These are phyloP conservation scores for Lagenidium giganteum DNA, from an alignment of 352 stramenopile species.

Conservation along the genomic window DNA sequence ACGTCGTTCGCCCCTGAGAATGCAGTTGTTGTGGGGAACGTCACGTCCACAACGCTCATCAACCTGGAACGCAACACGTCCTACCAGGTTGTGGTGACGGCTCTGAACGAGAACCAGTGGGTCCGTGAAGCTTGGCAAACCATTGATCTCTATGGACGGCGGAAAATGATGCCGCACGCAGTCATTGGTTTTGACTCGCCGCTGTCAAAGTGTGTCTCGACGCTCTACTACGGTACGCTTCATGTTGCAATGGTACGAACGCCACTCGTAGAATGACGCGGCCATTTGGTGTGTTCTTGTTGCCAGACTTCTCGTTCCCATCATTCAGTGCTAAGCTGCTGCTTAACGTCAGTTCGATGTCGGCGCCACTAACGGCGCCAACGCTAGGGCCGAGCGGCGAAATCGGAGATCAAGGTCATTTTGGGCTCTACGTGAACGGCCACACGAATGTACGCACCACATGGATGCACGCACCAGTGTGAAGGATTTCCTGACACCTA, in stretches of 20 bases:
- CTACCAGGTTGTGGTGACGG: constrained; percentile 80
- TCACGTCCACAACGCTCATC: constrained; percentile 89
- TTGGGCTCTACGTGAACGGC: constrained; percentile 87
- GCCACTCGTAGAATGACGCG: not conserved
- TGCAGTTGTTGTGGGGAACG: constrained; percentile 72
- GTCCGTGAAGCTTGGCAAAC: constrained; percentile 35
- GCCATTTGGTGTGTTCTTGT: too few species aligned
- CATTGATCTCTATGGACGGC: constrained; percentile 87
- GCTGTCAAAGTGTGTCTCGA: constrained; percentile 39
- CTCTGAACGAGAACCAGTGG: constrained; percentile 70
- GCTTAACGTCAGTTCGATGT: constrained; percentile 61
- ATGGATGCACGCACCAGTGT: constrained; percentile 37
- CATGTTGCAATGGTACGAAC: not conserved
- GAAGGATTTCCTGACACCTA: not conserved
- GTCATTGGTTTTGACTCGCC: constrained; percentile 46
- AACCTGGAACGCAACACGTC: constrained; percentile 40
- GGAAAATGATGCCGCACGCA: constrained; percentile 33
- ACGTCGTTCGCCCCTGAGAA: constrained; percentile 22
- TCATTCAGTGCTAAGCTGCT: constrained; percentile 67
- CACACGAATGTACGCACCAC: constrained; percentile 66
- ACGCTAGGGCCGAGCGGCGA: constrained; percentile 82
- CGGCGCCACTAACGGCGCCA: constrained; percentile 23
- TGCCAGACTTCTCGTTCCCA: constrained; percentile 71
- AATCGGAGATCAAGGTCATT: constrained; percentile 86
- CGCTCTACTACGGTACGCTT: constrained; percentile 37